A percentile compares a stretch with the other conserved stretches of the same genome.
Evolutionary conservation across 2,329 filamentous ascomycete species (phyloP).

Genomic region (Dactylellina cionopaga): DNA sequence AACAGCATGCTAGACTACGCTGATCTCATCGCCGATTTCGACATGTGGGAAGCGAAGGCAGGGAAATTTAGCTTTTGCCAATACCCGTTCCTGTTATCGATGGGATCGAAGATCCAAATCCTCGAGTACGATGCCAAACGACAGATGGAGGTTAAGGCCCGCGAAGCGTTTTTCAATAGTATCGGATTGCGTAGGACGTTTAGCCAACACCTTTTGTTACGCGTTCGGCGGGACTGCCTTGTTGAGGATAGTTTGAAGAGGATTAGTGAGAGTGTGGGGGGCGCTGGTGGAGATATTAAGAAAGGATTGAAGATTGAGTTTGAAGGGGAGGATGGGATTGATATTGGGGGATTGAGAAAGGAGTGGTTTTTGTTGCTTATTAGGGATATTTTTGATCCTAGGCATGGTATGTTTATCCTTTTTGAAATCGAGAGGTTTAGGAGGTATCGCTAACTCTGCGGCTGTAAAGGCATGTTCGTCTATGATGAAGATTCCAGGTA

Average conservation of each 20-base stretch:
- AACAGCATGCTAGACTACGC: conserved; percentile 84
- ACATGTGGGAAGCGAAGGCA: conserved; percentile 81
- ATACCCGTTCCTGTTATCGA: conserved; percentile 89
- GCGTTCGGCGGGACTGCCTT: conserved; percentile 82
- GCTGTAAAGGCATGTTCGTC: conserved; percentile 77
- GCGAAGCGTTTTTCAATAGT: conserved; percentile 90
- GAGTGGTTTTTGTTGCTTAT: conserved; percentile 93
- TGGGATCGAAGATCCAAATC: conserved; percentile 91
- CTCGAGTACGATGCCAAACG: conserved; percentile 86
- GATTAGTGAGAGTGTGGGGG: conserved; percentile 85
- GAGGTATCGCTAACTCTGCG: conserved; percentile 12
- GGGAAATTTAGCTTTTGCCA: conserved; percentile 88
- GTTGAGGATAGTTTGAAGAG: conserved; percentile 86
- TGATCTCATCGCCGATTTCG: conserved; percentile 86
- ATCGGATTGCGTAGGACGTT: conserved; percentile 79
- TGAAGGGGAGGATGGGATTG: conserved; percentile 86
- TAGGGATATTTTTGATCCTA: conserved; percentile 88
- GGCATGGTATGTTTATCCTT: conserved; percentile 74
- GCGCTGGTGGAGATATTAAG: conserved; percentile 82
- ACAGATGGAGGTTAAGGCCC: conserved; percentile 87
- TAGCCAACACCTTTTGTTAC: conserved; percentile 80
- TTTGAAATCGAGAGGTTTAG: background rate
- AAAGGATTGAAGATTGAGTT: conserved; percentile 89
- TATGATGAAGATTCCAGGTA: conserved; percentile 91
- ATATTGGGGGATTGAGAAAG: conserved; percentile 87